Percentiles rank a stretch among this genome's conserved stretches.
phyloP scores from a whole-genome alignment of 306 rosid genomes.

The Acacia crassicarpa region DNA sequence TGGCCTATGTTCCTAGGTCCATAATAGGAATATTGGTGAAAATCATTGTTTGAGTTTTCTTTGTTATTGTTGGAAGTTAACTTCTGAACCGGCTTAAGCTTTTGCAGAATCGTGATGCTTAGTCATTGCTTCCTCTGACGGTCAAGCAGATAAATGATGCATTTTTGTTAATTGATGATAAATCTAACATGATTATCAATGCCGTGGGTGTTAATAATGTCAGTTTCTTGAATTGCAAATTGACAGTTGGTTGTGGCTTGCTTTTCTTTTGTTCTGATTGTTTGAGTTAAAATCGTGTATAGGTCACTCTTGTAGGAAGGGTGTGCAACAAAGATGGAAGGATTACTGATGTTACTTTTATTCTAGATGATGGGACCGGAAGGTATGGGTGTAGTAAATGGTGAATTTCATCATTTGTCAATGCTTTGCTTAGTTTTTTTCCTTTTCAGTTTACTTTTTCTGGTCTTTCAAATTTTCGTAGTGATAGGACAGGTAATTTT shows the following conservation, averaged over 20 bases:
- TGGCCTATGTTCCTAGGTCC: too few relatives aligned
- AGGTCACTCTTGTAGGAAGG: slow-evolving; percentile 83
- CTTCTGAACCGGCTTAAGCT: neutral
- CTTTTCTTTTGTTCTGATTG: neutral
- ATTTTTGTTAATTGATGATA: slow-evolving; percentile 55
- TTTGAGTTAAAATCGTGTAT: slow-evolving; percentile 23
- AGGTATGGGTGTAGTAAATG: slow-evolving; percentile 76
- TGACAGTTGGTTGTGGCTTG: slow-evolving; percentile 23
- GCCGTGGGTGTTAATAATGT: slow-evolving; percentile 76
- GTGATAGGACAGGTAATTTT: slow-evolving; percentile 16
- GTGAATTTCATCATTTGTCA: slow-evolving; percentile 39
- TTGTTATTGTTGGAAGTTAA: neutral
- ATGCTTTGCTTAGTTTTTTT: neutral
- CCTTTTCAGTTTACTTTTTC: neutral
- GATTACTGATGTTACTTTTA: slow-evolving; percentile 68
- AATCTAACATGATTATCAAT: slow-evolving; percentile 57
- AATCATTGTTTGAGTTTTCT: neutral
- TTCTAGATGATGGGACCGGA: slow-evolving; percentile 89
- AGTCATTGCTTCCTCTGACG: slow-evolving; percentile 74
- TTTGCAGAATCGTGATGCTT: slow-evolving; percentile 74
- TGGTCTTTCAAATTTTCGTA: neutral
- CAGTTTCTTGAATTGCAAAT: slow-evolving; percentile 27
- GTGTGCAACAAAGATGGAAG: slow-evolving; percentile 60
- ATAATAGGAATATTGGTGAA: too few relatives aligned
- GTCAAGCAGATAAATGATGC: slow-evolving; percentile 80